Conservation (phyloP, 768 basidiomycete species). For the Trametes elegans region DNA sequence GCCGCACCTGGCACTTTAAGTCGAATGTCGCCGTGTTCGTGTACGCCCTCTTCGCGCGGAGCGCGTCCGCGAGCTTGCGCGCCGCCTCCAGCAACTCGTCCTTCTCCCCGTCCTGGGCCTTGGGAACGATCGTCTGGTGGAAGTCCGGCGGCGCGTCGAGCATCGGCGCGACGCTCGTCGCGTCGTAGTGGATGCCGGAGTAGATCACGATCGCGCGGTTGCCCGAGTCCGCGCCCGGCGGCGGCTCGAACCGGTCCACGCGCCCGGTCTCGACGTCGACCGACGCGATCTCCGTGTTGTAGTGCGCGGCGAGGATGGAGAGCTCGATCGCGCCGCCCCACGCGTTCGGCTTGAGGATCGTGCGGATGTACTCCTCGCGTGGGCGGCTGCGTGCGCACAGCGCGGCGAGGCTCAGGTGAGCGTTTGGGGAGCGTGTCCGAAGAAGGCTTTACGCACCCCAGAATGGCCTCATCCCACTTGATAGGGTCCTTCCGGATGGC, state of each 20-base stretch:
- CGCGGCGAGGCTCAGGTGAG: background rate
- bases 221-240: slow-evolving; percentile 37
- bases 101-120: slow-evolving; percentile 34
- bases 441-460: slow-evolving; percentile 57
- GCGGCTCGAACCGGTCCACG: slow-evolving; percentile 75
- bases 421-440: background rate
- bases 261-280: slow-evolving; percentile 92
- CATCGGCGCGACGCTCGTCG: slow-evolving; percentile 77
- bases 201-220: slow-evolving; percentile 72
- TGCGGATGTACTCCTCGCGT: slow-evolving; percentile 71
- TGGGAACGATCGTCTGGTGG: slow-evolving; percentile 80
- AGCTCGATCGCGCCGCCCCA: slow-evolving; percentile 99
- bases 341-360: slow-evolving; percentile 73
- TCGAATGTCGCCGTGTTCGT: slow-evolving; percentile 94
- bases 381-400: slow-evolving; percentile 48
- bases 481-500: slow-evolving; percentile 70
- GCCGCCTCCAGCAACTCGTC: slow-evolving; percentile 65
- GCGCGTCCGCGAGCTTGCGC: slow-evolving; percentile 63
- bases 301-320: slow-evolving; percentile 79
- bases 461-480: slow-evolving; percentile 80
- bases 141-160: slow-evolving; percentile 77
- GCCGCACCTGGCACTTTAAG: slow-evolving; percentile 76
- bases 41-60: slow-evolving; percentile 78
- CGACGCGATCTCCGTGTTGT: slow-evolving; percentile 80
- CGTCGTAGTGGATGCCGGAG: slow-evolving; percentile 97